phyloP scores from a whole-genome alignment of 139 green algal genomes.

The Chlamydomonas sphaeroides region DNA sequence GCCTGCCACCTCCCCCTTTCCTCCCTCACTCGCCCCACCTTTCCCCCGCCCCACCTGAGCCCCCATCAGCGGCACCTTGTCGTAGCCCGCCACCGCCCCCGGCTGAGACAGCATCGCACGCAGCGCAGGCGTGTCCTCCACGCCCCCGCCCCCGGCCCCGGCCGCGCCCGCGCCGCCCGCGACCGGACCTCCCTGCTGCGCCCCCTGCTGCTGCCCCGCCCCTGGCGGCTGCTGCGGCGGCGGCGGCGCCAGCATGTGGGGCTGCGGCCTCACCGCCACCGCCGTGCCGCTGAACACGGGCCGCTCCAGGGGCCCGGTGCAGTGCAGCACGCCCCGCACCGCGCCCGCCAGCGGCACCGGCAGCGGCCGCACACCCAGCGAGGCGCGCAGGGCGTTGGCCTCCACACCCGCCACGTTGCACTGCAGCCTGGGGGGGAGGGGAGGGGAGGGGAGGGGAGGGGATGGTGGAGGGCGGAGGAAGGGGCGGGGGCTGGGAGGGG shows the following conservation, averaged over 20 bases:
- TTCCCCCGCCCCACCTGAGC: not conserved
- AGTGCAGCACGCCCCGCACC: slow-evolving; percentile 86
- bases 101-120: slow-evolving; percentile 42
- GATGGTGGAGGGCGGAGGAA: not conserved
- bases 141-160: too few relatives aligned
- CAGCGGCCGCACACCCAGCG: slow-evolving; percentile 80
- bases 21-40: not conserved
- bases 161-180: too few relatives aligned
- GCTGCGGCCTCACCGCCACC: slow-evolving; percentile 40
- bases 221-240: too few relatives aligned
- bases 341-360: slow-evolving; percentile 81
- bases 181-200: too few relatives aligned
- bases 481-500: too few relatives aligned
- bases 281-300: slow-evolving; percentile 84
- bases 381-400: slow-evolving; percentile 88
- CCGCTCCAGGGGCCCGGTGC: slow-evolving; percentile 89
- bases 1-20: too few relatives aligned
- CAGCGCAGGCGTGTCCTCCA: slow-evolving; percentile 45
- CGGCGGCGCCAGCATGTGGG: slow-evolving; percentile 42
- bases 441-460: not conserved
- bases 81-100: slow-evolving; percentile 85
- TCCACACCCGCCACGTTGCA: slow-evolving; percentile 73
- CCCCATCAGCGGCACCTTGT: slow-evolving; percentile 59
- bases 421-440: slow-evolving; percentile 4
- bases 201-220: too few relatives aligned